Evolutionary conservation across 345 rosid species (phyloP).

Genomic region (Trapa bicornis): DNA sequence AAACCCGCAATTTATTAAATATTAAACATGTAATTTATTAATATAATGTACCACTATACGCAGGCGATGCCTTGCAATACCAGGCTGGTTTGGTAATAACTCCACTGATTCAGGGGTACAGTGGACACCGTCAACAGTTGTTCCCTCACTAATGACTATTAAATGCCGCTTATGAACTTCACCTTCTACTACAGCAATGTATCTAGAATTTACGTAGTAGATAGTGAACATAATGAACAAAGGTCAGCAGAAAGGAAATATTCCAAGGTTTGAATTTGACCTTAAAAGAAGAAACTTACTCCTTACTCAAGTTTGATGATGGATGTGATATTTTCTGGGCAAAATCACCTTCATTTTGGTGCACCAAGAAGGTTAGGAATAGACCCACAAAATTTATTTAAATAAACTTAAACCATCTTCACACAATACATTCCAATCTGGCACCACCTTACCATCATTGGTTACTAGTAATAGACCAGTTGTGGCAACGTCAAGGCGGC

Average conservation of each 20-base stretch:
- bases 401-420: not conserved
- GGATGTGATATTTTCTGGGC: conserved; percentile 84
- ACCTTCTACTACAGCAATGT: conserved; percentile 66
- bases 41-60: conserved; percentile 60
- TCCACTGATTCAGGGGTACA: conserved; percentile 89
- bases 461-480: conserved; percentile 78
- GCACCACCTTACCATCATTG: conserved; percentile 51
- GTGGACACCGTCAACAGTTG: conserved; percentile 58
- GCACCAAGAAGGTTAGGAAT: conserved; percentile 1
- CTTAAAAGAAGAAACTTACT: conserved; percentile 30
- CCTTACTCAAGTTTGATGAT: conserved; percentile 68
- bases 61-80: conserved; percentile 52
- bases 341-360: conserved; percentile 58
- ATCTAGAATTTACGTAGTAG: conserved; percentile 31
- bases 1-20: not conserved
- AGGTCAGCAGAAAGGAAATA: not conserved
- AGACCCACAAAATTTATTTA: conserved; percentile 3
- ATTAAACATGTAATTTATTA: not conserved
- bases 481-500: conserved; percentile 96
- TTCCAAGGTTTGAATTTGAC: not conserved
- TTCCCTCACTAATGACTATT: conserved; percentile 57
- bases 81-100: conserved; percentile 66
- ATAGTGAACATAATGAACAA: not conserved
- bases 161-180: conserved; percentile 55
- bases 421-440: not conserved